Evolutionary conservation across 495 filamentous ascomycete species (phyloP).

Genomic region (Acidiella bohemica): DNA sequence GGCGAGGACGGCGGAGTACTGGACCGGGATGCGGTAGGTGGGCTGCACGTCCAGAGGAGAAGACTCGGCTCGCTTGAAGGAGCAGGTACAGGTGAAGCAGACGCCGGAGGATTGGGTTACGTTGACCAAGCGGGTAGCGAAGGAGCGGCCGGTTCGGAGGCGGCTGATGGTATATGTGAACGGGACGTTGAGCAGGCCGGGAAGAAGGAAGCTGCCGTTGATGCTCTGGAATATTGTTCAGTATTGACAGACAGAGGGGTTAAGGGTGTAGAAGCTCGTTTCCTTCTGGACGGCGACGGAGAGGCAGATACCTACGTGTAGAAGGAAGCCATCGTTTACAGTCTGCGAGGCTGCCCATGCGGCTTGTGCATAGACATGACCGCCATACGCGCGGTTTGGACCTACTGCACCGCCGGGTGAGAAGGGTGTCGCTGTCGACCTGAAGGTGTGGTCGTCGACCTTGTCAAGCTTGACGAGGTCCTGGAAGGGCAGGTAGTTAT

Average conservation of each 20-base stretch:
- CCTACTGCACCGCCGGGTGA: constrained; percentile 13
- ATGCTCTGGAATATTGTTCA: constrained; percentile 37
- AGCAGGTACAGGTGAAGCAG: constrained; percentile 47
- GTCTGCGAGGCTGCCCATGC: constrained; percentile 47
- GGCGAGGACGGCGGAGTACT: constrained; percentile 30
- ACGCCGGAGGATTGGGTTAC: constrained; percentile 40
- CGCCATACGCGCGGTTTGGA: constrained; percentile 33
- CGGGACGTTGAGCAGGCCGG: constrained; percentile 36
- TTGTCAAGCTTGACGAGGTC: constrained; percentile 23
- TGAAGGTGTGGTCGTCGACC: constrained; percentile 22
- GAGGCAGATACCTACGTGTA: constrained; percentile 32
- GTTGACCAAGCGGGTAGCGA: constrained; percentile 47
- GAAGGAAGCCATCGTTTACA: constrained; percentile 41
- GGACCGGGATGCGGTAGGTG: constrained; percentile 23
- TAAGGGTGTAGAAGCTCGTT: too few species aligned
- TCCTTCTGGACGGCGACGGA: neutral
- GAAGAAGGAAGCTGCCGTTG: constrained; percentile 52
- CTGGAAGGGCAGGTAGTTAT: constrained; percentile 18
- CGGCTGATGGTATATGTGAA: constrained; percentile 46
- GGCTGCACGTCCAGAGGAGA: constrained; percentile 33
- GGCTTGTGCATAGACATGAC: constrained; percentile 55
- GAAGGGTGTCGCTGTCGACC: constrained; percentile 22
- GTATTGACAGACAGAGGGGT: too few species aligned
- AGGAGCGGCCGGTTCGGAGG: constrained; percentile 42
- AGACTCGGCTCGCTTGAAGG: constrained; percentile 44